Percentiles rank a stretch among this genome's conserved stretches.
Evolutionary conservation across 371 early-diverging fungal genomes (phyloP).

Genomic region (Phascolomyces articulosus): DNA sequence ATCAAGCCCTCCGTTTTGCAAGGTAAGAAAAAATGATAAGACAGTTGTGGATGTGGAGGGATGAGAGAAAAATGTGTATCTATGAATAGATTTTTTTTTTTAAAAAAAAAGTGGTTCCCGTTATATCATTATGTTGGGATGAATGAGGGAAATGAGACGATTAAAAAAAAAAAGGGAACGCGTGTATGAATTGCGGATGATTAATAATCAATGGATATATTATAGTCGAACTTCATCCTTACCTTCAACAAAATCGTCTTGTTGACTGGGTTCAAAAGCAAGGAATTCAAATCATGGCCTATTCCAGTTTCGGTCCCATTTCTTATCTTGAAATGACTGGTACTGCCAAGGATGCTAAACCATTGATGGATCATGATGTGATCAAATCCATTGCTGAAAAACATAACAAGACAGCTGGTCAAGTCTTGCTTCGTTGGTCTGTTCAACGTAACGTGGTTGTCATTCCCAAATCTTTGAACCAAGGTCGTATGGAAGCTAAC

Average conservation of each 20-base stretch:
- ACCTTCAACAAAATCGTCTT: conserved; percentile 57
- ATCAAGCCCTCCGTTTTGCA: conserved; percentile 31
- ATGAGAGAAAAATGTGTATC: neutral
- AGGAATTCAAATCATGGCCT: conserved; percentile 52
- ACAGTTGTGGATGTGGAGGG: too few species aligned
- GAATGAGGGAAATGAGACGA: neutral
- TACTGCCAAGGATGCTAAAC: conserved; percentile 14
- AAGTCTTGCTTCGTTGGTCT: conserved; percentile 61
- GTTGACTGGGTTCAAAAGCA: conserved; percentile 42
- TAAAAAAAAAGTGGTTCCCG: too few species aligned
- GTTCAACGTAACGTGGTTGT: conserved; percentile 53
- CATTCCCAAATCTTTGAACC: conserved; percentile 67
- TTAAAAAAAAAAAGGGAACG: neutral
- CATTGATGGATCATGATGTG: conserved; percentile 36
- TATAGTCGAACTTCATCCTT: conserved; percentile 76
- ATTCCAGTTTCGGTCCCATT: conserved; percentile 52
- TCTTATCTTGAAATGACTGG: conserved; percentile 38
- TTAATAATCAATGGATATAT: too few species aligned
- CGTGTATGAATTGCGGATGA: too few species aligned
- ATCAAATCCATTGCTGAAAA: conserved; percentile 39
- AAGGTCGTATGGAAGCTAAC: conserved; percentile 47
- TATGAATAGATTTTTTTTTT: too few species aligned
- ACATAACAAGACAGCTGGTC: conserved; percentile 42
- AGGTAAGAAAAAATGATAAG: conserved; percentile 6
- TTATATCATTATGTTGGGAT: too few species aligned